Percentiles rank a stretch among this genome's conserved stretches.
Conservation (phyloP, 176 grass and related monocot species). For the Phoenix dactylifera region DNA sequence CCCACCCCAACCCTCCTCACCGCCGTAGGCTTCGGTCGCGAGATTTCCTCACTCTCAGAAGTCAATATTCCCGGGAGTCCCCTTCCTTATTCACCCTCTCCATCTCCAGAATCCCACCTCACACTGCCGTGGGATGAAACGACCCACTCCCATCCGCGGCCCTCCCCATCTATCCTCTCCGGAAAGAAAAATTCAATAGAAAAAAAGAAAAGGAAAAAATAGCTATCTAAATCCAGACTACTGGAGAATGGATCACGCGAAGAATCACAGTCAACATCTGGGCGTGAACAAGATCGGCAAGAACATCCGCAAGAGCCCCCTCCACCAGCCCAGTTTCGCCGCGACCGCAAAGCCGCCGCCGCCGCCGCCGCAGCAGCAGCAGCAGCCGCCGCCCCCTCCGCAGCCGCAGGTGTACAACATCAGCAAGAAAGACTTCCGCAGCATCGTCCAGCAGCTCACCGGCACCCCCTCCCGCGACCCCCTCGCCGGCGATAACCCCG, state of each 20-base stretch:
- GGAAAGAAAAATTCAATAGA: too few species aligned
- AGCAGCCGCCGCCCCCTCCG: constrained; percentile 34
- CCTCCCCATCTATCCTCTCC: too few species aligned
- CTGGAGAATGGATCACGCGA: constrained; percentile 57
- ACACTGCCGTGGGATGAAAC: too few species aligned
- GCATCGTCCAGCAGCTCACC: constrained; percentile 96
- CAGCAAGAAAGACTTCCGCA: constrained; percentile 95
- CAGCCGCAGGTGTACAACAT: constrained; percentile 99
- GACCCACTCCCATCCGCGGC: too few species aligned
- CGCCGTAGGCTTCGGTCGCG: too few species aligned
- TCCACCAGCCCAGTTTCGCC: background rate
- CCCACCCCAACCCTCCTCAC: too few species aligned
- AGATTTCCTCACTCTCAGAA: too few species aligned
- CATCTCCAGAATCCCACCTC: too few species aligned
- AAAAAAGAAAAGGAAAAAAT: too few species aligned
- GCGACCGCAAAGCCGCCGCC: background rate
- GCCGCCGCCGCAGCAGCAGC: constrained; percentile 9
- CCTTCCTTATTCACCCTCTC: too few species aligned
- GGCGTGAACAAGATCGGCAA: constrained; percentile 79
- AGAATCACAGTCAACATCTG: constrained; percentile 44
- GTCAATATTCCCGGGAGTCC: too few species aligned
- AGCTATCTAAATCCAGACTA: too few species aligned
- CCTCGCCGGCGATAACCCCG: constrained; percentile 15
- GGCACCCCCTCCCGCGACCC: constrained; percentile 56
- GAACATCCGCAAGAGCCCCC: constrained; percentile 62